Conservation (phyloP, 2,329 filamentous ascomycete species). For the Trematosphaeria pertusa region DNA sequence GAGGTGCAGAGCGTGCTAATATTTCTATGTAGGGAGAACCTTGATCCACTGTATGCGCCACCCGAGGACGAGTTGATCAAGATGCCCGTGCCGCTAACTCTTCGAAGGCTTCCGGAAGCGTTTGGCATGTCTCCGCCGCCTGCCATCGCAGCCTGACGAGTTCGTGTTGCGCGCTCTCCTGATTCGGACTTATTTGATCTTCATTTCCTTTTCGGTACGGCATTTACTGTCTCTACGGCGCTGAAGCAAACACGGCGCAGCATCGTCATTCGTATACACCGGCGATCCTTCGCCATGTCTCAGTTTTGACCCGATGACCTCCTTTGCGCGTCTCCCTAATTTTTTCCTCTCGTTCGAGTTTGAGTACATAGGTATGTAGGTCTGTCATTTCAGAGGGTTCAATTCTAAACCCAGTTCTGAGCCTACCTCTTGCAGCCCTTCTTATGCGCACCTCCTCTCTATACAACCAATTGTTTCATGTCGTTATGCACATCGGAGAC, state of each 20-base stretch:
- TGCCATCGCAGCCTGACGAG: constrained; percentile 15
- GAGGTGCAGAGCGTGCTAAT: constrained; percentile 16
- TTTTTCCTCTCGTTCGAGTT: not conserved
- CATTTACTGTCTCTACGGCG: not conserved
- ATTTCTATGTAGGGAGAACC: constrained; percentile 27
- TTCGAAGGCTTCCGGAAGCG: constrained; percentile 28
- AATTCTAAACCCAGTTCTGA: too few relatives aligned
- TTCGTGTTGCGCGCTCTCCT: not conserved
- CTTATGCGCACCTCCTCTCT: not conserved
- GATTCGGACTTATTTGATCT: too few relatives aligned
- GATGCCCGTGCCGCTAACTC: constrained; percentile 27
- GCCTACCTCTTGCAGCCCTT: not conserved
- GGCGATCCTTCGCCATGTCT: not conserved
- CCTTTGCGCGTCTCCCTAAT: not conserved
- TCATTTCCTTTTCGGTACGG: not conserved
- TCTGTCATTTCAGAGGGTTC: not conserved
- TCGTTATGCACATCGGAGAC: not conserved
- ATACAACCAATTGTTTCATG: not conserved
- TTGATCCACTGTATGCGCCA: constrained; percentile 39
- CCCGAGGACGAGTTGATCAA: constrained; percentile 20
- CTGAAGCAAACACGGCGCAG: not conserved
- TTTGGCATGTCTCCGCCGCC: constrained; percentile 23
- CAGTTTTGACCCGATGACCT: not conserved
- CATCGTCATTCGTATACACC: not conserved
- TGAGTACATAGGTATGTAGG: not conserved